Base-by-base conservation (phyloP, 352 stramenopile species). In the Phytophthora colocasiae region DNA sequence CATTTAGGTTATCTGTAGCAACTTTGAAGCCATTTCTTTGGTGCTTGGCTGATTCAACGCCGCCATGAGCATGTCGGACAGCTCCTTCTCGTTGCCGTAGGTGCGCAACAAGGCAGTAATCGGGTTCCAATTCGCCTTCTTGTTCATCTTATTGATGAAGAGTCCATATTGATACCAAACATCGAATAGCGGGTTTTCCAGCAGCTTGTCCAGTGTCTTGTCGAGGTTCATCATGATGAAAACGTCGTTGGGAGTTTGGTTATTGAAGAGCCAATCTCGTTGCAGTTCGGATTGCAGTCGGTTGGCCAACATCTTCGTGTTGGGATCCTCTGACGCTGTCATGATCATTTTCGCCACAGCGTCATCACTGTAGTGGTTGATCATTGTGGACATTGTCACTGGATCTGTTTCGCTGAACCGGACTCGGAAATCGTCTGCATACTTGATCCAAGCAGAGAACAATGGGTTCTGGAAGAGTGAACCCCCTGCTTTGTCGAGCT, bases 361-460 rank as follows among this genome's bases (percentile, higher is more conserved):
- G 19, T 61, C 50, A 14, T 34, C 43, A 11, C 22, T 40, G 14
- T 56, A 62, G 50, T 54, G 15, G 1, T 4, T 50, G 9, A 32
- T 40, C 40, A 67, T 12, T 15, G 51, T 55, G 11, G 59, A 27
- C 29, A 61, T 44, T 2, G 34, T 60, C 7, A n/a, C 34, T 3
- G 39, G 17, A 9, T 41, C 1, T 8, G 50, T 29, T 1, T 59
- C 24, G 10, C 31, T 34, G 15, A 51, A 9, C 11, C 40, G 17
- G 2, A 48, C 3, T 4, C 47, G 41, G 32, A 54, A 66, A 27
- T 66, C 58, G 31, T 54, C 58, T 4, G 51, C 27, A 11, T 61
- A 66, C 9, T 61, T 53, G 19, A 67, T 43, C 59, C 49, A 67
- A 24, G 59, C 29, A 10, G 17, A n/a, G 34, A 62, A 62, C 0